phyloP scores from a whole-genome alignment of 352 stramenopile species.

The Globisporangium heterothallicum region DNA sequence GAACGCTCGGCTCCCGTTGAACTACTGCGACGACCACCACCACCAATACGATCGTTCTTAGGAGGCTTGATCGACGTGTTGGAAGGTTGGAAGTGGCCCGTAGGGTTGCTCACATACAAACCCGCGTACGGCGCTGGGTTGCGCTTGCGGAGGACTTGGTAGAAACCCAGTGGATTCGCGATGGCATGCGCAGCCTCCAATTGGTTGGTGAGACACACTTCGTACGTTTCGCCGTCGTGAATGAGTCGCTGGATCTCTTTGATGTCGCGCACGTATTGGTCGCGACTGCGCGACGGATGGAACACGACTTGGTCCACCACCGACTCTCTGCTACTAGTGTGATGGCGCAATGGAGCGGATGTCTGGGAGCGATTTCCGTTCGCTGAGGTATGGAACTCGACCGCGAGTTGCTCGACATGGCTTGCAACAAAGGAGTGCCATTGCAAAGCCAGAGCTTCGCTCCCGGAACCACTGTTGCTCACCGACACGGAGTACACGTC shows the following conservation, averaged over 20 bases:
- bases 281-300: conserved; percentile 47
- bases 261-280: conserved; percentile 87
- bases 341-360: not conserved
- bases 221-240: conserved; percentile 91
- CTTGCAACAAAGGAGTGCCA: conserved; percentile 2
- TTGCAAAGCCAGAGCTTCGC: conserved; percentile 18
- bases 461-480: not conserved
- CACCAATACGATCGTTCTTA: too few species aligned
- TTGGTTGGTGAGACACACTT: conserved; percentile 96
- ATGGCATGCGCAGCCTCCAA: conserved; percentile 52
- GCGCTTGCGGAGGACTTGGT: conserved; percentile 80
- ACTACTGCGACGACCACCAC: too few species aligned
- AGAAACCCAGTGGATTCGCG: conserved; percentile 71
- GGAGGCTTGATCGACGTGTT: too few species aligned
- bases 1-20: too few species aligned
- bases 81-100: conserved; percentile 23
- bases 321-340: too few species aligned
- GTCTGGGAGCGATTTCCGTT: conserved; percentile 5
- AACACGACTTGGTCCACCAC: conserved; percentile 37
- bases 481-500: conserved; percentile 78
- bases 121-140: conserved; percentile 95
- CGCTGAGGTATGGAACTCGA: conserved; percentile 8
- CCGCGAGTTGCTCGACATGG: conserved; percentile 2
- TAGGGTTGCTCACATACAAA: conserved; percentile 82
- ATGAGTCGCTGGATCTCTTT: conserved; percentile 87